phyloP scores from a whole-genome alignment of 129 eudicot genomes.

The Lactuca sativa region DNA sequence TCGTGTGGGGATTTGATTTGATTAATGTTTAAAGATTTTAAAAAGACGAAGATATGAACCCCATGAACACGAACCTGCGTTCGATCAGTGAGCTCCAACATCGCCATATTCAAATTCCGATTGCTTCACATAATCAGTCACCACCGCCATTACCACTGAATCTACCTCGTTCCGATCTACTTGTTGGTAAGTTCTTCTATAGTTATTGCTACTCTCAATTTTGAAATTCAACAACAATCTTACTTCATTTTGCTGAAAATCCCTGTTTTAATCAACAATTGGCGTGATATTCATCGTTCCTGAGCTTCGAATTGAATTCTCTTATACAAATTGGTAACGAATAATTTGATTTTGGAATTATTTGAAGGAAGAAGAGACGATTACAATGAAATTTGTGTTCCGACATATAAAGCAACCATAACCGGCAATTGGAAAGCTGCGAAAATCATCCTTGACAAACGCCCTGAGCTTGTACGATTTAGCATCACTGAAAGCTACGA shows the following conservation, averaged over 20 bases:
- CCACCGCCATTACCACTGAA: not conserved
- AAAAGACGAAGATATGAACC: not conserved
- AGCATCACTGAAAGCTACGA: slow-evolving; percentile 35
- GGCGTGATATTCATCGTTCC: not conserved
- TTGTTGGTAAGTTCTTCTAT: not conserved
- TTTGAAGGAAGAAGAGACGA: slow-evolving; percentile 20
- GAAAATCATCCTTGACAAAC: slow-evolving; percentile 13
- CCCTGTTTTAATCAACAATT: not conserved
- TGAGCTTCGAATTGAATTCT: not conserved
- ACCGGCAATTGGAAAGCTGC: slow-evolving; percentile 18
- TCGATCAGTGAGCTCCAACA: not conserved
- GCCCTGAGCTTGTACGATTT: slow-evolving; percentile 12
- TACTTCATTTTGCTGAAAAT: too few species aligned
- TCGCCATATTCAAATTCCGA: not conserved
- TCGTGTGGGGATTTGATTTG: not conserved
- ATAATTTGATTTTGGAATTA: not conserved
- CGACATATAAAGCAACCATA: slow-evolving; percentile 9
- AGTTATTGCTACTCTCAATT: not conserved
- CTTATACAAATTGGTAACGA: not conserved
- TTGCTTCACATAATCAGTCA: not conserved
- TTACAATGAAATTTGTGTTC: slow-evolving; percentile 16
- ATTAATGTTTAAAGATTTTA: not conserved
- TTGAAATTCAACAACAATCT: not conserved
- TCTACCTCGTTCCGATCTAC: slow-evolving; percentile 25
- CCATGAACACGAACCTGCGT: not conserved